These are phyloP conservation scores for Eucalyptus cloeziana DNA, from an alignment of 345 rosid species.

Conservation along the genomic window DNA sequence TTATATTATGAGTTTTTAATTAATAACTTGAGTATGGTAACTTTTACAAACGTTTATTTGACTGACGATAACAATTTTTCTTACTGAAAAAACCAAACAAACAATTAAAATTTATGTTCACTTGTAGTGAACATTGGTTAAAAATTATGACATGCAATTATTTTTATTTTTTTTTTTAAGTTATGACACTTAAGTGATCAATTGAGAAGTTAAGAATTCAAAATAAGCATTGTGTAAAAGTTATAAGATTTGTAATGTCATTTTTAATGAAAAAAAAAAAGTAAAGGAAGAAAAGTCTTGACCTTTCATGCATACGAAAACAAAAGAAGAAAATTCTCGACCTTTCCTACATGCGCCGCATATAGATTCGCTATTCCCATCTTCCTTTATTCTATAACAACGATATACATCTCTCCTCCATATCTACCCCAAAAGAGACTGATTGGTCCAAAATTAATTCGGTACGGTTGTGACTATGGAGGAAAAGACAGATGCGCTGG, in stretches of 20 bases:
- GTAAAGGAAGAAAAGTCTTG: not conserved
- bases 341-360: not conserved
- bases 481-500: not conserved
- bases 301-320: not conserved
- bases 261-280: no score
- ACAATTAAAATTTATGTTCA: not conserved
- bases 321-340: not conserved
- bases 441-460: not conserved
- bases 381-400: not conserved
- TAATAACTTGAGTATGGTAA: not conserved
- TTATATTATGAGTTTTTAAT: not conserved
- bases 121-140: not conserved
- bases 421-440: not conserved
- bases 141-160: not conserved
- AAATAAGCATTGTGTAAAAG: no score
- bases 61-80: fast-evolving
- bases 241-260: no score
- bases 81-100: fast-evolving
- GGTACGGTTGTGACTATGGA: not conserved
- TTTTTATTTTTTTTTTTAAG: no score
- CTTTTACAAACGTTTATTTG: not conserved
- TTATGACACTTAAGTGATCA: fast-evolving
- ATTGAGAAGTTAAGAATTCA: not conserved
- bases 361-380: not conserved
- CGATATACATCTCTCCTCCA: not conserved